Conservation (phyloP, 1,284 basidiomycete genomes). For the Xerocomus cyaneibrunnescens region DNA sequence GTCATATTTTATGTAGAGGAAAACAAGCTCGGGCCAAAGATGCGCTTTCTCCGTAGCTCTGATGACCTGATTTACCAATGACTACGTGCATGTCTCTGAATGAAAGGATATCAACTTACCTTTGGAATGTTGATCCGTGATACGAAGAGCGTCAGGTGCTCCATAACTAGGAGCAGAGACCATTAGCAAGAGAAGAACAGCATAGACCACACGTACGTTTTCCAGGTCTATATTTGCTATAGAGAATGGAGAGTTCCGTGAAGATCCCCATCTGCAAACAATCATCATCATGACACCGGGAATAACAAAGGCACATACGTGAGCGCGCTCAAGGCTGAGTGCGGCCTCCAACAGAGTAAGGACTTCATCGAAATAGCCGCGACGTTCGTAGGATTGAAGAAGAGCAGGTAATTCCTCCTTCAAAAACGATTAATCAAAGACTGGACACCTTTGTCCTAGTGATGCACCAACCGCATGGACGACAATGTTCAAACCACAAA, state of each 20-base stretch:
- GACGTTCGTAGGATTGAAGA: conserved; percentile 85
- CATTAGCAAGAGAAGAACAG: conserved; percentile 1
- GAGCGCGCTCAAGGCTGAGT: conserved; percentile 92
- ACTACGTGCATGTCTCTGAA: conserved; percentile 3
- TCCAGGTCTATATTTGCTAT: conserved; percentile 96
- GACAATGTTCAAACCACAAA: conserved; percentile 95
- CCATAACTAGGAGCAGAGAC: conserved; percentile 75
- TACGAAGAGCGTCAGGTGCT: conserved; percentile 97
- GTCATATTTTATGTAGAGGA: conserved; percentile 98
- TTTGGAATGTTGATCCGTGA: conserved; percentile 95
- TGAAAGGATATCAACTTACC: conserved; percentile 26
- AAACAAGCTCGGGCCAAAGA: conserved; percentile 98
- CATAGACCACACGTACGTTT: conserved; percentile 61
- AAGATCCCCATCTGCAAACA: conserved; percentile 79
- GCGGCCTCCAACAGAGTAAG: conserved; percentile 92
- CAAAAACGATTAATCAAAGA: conserved; percentile 9
- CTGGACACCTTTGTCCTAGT: neutral
- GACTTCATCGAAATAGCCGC: conserved; percentile 95
- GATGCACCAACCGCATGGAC: conserved; percentile 73
- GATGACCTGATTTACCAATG: conserved; percentile 65
- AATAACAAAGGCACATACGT: conserved; percentile 53
- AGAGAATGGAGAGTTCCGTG: conserved; percentile 91
- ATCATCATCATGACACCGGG: conserved; percentile 11
- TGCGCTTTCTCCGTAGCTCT: conserved; percentile 95
- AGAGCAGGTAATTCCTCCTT: conserved; percentile 87